These are phyloP conservation scores for Neospora caninum DNA, from an alignment of 169 alveolate genomes.

Conservation along the genomic window DNA sequence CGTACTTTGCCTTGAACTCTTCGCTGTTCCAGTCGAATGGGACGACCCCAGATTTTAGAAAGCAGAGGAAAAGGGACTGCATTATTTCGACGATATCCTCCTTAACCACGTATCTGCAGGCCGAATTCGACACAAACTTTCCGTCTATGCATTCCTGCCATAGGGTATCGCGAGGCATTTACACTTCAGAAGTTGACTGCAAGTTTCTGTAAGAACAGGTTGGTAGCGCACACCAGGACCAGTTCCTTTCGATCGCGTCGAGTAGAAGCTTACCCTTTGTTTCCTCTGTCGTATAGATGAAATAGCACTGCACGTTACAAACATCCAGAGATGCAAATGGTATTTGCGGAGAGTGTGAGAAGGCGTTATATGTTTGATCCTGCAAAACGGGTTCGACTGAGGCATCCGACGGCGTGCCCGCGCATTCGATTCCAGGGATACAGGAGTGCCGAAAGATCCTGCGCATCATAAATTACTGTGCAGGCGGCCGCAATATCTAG, in stretches of 20 bases:
- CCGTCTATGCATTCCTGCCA: not conserved
- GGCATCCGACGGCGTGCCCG: not conserved
- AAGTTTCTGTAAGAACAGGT: not conserved
- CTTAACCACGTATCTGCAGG: constrained; percentile 60
- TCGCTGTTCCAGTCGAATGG: constrained; percentile 65
- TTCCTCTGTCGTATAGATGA: constrained; percentile 67
- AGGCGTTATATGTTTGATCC: not conserved
- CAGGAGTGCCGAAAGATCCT: not conserved
- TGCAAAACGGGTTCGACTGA: not conserved
- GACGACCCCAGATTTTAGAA: constrained; percentile 65
- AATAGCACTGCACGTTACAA: constrained; percentile 59
- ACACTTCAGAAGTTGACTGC: not conserved
- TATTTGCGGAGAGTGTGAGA: not conserved
- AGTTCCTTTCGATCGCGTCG: not conserved
- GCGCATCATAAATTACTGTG: too few species aligned
- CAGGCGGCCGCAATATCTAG: too few species aligned
- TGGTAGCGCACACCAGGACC: not conserved
- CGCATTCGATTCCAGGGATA: not conserved
- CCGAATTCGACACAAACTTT: too few species aligned
- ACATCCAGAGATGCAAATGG: not conserved
- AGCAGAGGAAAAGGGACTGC: constrained; percentile 65
- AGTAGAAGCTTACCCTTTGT: constrained; percentile 61
- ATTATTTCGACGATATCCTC: constrained; percentile 63
- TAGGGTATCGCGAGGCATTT: not conserved
- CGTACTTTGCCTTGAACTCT: constrained; percentile 63